Evolutionary conservation across 768 basidiomycete genomes (phyloP).

Genomic region (Kwoniella bestiolae): DNA sequence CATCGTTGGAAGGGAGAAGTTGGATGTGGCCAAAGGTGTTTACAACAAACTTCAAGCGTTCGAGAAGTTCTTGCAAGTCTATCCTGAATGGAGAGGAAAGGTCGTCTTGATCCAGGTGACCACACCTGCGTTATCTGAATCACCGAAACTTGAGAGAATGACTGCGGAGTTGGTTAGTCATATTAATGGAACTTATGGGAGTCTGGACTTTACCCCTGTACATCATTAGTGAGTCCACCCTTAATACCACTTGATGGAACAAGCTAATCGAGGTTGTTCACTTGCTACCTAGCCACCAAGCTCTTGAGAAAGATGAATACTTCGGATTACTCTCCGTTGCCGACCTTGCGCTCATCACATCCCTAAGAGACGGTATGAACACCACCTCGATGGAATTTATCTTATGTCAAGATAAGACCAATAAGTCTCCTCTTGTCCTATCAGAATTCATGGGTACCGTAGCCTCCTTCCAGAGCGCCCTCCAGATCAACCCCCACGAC

Average conservation of each 20-base stretch:
- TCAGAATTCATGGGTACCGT: slow-evolving; percentile 99
- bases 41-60: slow-evolving; percentile 96
- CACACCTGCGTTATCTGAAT: slow-evolving; percentile 86
- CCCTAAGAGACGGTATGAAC: slow-evolving; percentile 97
- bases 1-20: slow-evolving; percentile 94
- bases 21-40: slow-evolving; percentile 98
- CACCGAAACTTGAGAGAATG: slow-evolving; percentile 88
- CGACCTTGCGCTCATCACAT: slow-evolving; percentile 92
- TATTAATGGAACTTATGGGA: slow-evolving; percentile 94
- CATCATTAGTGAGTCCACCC: slow-evolving; percentile 98
- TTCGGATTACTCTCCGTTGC: slow-evolving; percentile 92
- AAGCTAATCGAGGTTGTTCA: neutral
- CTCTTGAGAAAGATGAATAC: slow-evolving; percentile 96
- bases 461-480: slow-evolving; percentile 83
- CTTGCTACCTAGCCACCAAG: slow-evolving; percentile 75
- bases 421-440: slow-evolving; percentile 79
- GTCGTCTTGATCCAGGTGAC: slow-evolving; percentile 77
- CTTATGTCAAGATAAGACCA: slow-evolving; percentile 84
- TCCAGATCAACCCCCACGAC: slow-evolving; percentile 96
- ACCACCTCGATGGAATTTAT: slow-evolving; percentile 98
- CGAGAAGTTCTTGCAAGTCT: slow-evolving; percentile 87
- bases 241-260: no score
- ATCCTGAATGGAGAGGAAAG: slow-evolving; percentile 93
- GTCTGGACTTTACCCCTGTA: slow-evolving; percentile 91
- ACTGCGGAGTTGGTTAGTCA: slow-evolving; percentile 91